These are phyloP conservation scores for Aureobasidium pullulans DNA, from an alignment of 2,329 filamentous ascomycete species.

Conservation along the genomic window DNA sequence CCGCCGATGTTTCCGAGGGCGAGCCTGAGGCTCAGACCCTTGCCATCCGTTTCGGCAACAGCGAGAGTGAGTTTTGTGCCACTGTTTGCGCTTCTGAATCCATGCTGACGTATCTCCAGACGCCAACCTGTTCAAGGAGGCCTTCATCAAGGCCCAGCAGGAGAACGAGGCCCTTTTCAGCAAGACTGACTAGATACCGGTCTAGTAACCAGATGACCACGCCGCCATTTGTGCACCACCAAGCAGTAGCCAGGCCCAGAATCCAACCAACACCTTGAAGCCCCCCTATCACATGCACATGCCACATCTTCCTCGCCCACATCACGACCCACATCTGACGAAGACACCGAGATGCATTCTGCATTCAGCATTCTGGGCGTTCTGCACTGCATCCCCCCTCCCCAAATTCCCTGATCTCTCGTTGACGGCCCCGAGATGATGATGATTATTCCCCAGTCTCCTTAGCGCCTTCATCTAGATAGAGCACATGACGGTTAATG, in stretches of 20 bases:
- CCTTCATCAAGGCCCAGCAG: constrained; percentile 93
- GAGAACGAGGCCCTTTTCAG: constrained; percentile 85
- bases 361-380: constrained; percentile 18
- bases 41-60: constrained; percentile 95
- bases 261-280: background rate
- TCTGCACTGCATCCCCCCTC: constrained; percentile 13
- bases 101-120: constrained; percentile 46
- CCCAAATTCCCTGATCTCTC: constrained; percentile 2
- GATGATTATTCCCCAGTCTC: constrained; percentile 7
- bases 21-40: constrained; percentile 94
- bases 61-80: constrained; percentile 64
- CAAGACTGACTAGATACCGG: constrained; percentile 19
- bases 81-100: background rate
- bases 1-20: constrained; percentile 95
- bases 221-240: constrained; percentile 7
- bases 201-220: background rate
- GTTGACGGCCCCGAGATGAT: constrained; percentile 12
- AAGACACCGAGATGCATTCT: constrained; percentile 8
- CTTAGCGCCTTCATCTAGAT: constrained; percentile 8
- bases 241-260: constrained; percentile 8
- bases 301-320: constrained; percentile 1
- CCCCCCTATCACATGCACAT: constrained; percentile 1
- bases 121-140: constrained; percentile 95
- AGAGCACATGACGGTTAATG: constrained; percentile 14
- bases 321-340: background rate